Evolutionary conservation across 192 early-diverging fungal species (phyloP), one percentile per base, ranked within the genome.

Genomic region (Dissophora ornata): DNA sequence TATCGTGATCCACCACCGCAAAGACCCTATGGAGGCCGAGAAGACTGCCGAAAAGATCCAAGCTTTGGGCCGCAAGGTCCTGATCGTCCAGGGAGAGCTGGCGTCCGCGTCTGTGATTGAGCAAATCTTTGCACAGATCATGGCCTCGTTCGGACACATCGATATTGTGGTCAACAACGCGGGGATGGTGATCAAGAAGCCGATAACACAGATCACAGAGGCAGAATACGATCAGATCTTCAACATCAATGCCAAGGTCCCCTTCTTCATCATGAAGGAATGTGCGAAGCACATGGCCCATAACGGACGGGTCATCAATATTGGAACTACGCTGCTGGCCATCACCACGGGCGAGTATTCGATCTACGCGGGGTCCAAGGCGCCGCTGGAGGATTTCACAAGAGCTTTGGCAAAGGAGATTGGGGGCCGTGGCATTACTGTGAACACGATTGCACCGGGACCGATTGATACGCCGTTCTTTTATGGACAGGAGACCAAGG

Each of bases 161-260:
- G 80, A 81, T 54, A 81, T 81, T 45, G 70, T 81, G 34, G 62
- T 81, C 47, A 79, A 75, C 65, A 81, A 81, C 19, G 80, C 80
- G 0, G 80, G 71, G 11, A 41, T 64, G 24, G 69, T 70, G 1
- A 53, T 74, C 61, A 67, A 65, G 60, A 78, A 74, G 24, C 50
- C 74, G 44, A 50, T 83, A 22, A 40, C 57, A 0, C 29, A 81
- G 28, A 78, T 61, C 32, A 49, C 71, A 1, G 77, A 79, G 25
- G 59, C 47, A 3, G 81, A 83, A 26, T 83, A 77, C 41, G 79
- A 83, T 49, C n/a, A 34, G 9, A 3, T 55, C 0, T 83, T 83
- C 50, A 34, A 40, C 8, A 74, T 80, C 50, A 83, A 83, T 32
- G 59, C 71, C 26, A 79, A 80, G 67, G 74, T 71, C 11, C 77